Base-by-base conservation (phyloP, 2,329 filamentous ascomycete genomes). In the Diaporthe vexans region DNA sequence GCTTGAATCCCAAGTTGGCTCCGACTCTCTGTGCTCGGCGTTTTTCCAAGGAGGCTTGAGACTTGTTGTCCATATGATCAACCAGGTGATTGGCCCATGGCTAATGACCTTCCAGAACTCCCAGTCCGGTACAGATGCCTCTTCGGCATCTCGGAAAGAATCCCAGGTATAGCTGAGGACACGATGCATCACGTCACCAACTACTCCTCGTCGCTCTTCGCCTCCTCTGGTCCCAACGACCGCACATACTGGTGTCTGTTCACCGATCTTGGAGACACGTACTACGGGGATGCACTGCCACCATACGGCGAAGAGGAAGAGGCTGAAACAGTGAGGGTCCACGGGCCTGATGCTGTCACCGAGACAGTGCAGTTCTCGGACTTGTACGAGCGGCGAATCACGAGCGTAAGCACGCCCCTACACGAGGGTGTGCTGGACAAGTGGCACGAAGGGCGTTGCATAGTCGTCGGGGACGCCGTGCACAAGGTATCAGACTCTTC, bases 341-440 rank as follows among this genome's bases (percentile, higher is more conserved):
- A 76, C 35, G 71, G 43, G 0, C 19, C 72, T 10, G 74, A 76
- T 21, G 13, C 26, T 1, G 65, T 79, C 43, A 76, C 74, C 19
- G 74, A 74, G 3, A 73, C 61, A 1, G 65, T 76, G 21, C 73
- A 24, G 5, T 78, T 78, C 46, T 70, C 73, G 13, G 72, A 76
- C 33, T 56, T 79, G 8, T 72, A 76, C 17, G 70, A 73, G n/a
- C 54, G 43, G 24, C 29, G 56, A 0, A 58, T 75, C 26, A 77
- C 77, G 1, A 79, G 79, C 5, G 80, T 79, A 0, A 76, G 86
- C 35, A 82, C 81, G 2, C 77, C 81, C 0, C 65, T 84, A 1
- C 82, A 81, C 19, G 82, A 84, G 48, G 71, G 79, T 21, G 79
- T 82, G 3, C 82, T 77, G 46, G 77, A 82, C n/a, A 80, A 79